A percentile compares a stretch with the other conserved stretches of the same genome.
Conservation (phyloP, 83 land plant genomes). For the Diphasiastrum complanatum region DNA sequence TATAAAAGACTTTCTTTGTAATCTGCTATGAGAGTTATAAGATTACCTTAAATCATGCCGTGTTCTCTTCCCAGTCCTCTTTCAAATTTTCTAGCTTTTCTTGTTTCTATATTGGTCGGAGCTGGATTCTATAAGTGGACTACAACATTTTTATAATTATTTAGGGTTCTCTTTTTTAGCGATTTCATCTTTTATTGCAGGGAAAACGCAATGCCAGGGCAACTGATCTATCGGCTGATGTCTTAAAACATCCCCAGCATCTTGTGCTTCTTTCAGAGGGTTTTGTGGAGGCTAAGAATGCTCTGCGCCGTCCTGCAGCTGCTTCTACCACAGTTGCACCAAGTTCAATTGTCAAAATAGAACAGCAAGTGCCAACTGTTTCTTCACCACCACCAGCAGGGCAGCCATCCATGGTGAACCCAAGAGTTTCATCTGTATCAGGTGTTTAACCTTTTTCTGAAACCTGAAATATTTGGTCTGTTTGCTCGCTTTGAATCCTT, state of each 20-base stretch:
- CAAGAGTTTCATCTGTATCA: constrained; percentile 42
- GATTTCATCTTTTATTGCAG: constrained; percentile 34
- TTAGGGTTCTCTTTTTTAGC: background rate
- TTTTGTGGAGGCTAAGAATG: constrained; percentile 54
- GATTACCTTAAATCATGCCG: too few relatives aligned
- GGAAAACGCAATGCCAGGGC: constrained; percentile 60
- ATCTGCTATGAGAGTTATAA: too few relatives aligned
- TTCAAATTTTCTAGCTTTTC: too few relatives aligned
- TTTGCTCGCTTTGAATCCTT: too few relatives aligned
- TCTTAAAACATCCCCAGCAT: constrained; percentile 51
- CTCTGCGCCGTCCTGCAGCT: constrained; percentile 20
- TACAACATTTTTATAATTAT: background rate
- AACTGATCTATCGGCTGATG: constrained; percentile 56
- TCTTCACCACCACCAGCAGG: background rate
- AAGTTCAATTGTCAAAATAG: background rate
- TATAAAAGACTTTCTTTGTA: too few relatives aligned
- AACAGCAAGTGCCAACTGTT: too few relatives aligned
- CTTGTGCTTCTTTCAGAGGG: constrained; percentile 76
- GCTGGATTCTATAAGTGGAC: too few relatives aligned
- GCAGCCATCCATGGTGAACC: background rate
- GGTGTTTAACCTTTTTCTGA: too few relatives aligned
- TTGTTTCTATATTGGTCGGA: too few relatives aligned
- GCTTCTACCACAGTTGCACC: background rate
- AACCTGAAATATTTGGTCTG: too few relatives aligned
- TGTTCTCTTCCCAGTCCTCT: too few relatives aligned